These are phyloP conservation scores for Venturia effusa DNA, from an alignment of 2,329 filamentous ascomycete species.

Conservation along the genomic window DNA sequence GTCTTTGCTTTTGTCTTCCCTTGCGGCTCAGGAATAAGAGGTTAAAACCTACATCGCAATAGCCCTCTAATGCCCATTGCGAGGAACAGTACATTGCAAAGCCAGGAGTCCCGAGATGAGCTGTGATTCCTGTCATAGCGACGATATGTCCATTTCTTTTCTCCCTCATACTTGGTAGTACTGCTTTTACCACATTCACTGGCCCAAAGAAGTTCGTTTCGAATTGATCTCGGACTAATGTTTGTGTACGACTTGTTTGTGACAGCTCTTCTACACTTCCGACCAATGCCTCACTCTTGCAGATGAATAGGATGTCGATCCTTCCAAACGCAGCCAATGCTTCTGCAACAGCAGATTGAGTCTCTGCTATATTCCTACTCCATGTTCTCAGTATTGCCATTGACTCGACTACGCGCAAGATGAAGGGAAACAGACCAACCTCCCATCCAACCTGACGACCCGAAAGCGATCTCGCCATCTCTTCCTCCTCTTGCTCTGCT, in stretches of 20 bases:
- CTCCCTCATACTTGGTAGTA: slow-evolving; percentile 66
- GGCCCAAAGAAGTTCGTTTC: slow-evolving; percentile 92
- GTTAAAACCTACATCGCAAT: slow-evolving; percentile 57
- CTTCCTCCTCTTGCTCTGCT: slow-evolving; percentile 53
- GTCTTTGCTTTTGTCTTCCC: background rate
- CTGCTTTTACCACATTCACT: slow-evolving; percentile 88
- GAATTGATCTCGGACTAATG: slow-evolving; percentile 80
- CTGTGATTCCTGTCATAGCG: slow-evolving; percentile 78
- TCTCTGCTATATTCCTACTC: slow-evolving; percentile 51
- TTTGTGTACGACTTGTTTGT: slow-evolving; percentile 59
- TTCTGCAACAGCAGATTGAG: slow-evolving; percentile 77
- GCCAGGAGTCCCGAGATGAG: slow-evolving; percentile 85
- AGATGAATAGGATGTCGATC: slow-evolving; percentile 84
- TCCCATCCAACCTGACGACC: slow-evolving; percentile 47
- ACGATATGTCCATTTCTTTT: slow-evolving; percentile 85
- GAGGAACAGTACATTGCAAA: slow-evolving; percentile 85
- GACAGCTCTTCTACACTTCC: slow-evolving; percentile 86
- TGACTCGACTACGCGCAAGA: background rate
- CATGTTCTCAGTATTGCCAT: too few species aligned
- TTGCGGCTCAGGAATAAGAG: slow-evolving; percentile 6
- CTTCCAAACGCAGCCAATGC: slow-evolving; percentile 74
- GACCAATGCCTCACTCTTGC: slow-evolving; percentile 78
- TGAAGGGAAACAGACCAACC: slow-evolving; percentile 25
- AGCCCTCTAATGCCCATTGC: slow-evolving; percentile 91
- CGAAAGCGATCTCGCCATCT: slow-evolving; percentile 72